Base-by-base conservation (phyloP, 768 basidiomycete species). In the Auriscalpium microsporum region DNA sequence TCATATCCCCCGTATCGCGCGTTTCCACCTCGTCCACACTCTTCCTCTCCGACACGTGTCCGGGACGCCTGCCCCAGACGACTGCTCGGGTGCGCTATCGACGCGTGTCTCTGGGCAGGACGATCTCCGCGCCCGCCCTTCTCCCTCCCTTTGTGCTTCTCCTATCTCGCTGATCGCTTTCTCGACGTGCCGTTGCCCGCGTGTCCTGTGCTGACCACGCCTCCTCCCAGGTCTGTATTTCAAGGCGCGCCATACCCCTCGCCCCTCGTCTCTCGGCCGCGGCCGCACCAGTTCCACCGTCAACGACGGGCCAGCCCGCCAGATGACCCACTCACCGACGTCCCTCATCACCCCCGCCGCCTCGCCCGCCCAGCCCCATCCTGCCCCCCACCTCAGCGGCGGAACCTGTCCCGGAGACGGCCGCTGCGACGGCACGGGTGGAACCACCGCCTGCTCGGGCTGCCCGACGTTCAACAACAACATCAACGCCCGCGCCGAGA, bases 371-470 rank as follows among this genome's bases (percentile, higher is more conserved):
- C 52, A 71, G 62, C 54, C 23, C 49, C 58, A 51, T 58, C 57
- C 42, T 23, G 38, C 46, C 19, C 40, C 52, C 8, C 47, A 44
- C 16, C 64, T 64, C 44, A 51, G 45, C 55, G 67, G 68, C 35
- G 87, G 88, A 58, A 94, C 94, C n/a, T 99, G 96, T 71, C 96
- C 96, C 4, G 96, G 96, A 55, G 96, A 97, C 72, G 96, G 96
- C 36, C 81, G 90, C 62, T 99, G 96, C 73, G 92, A 99, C 72
- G 96, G 96, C 61, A 94, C 91, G 11, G 96, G 96, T 64, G 96
- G 96, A 52, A 84, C 92, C 61, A 83, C 82, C 57, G 86, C 90
- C 59, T 99, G 96, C 70, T 82, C 86, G 60, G 96, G 96, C 46
- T 99, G 96, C 69, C 96, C 96, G 11, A 94, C 95, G 35, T 93